Evolutionary conservation across 2,329 filamentous ascomycete species (phyloP), one percentile per base, ranked within the genome.

Genomic region (Tolypocladium cylindrosporum): DNA sequence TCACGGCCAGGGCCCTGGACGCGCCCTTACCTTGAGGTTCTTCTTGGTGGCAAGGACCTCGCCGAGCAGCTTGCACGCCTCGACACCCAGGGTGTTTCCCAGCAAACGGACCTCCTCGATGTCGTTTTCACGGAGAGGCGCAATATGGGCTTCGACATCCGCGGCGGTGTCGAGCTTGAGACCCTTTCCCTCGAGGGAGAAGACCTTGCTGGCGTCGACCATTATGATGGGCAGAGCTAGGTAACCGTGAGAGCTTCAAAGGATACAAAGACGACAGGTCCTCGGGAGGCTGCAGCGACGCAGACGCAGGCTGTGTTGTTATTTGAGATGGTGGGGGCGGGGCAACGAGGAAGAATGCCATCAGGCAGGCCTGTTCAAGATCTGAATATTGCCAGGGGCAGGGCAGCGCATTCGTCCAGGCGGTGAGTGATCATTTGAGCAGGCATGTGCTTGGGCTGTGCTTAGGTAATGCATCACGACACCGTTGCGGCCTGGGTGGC

Each of bases 81-180:
- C 89, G 57, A 97, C 86, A 56, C 94, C 94, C 55, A 97, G 79
- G 1, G 94, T 97, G 78, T 99, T 99, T 61, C 93, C 94, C 58
- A 90, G 80, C 53, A 99, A 81, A 65, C 85, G 85, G 64, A 99
- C 85, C 74, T 97, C 91, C 70, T 95, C 91, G 58, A 95, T 81
- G 67, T 91, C 75, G 75, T 86, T 87, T 59, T 85, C 83, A 62
- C 84, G 79, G 61, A 99, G 84, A 55, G 83, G 81, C 65, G 87
- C 82, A 68, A 97, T 89, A 73, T 97, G 87, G 64, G 89, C 79
- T 73, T 94, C 89, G 61, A 97, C 83, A 73, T 97, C 91, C 63
- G 85, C 88, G 55, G 90, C 90, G 45, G 87, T 90, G 77, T 95
- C 87, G 69, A 99, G 89, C 80, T 96, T 97, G 67, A 97, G 83